Conservation (phyloP, 345 rosid genomes). For the Garcia nutans region DNA sequence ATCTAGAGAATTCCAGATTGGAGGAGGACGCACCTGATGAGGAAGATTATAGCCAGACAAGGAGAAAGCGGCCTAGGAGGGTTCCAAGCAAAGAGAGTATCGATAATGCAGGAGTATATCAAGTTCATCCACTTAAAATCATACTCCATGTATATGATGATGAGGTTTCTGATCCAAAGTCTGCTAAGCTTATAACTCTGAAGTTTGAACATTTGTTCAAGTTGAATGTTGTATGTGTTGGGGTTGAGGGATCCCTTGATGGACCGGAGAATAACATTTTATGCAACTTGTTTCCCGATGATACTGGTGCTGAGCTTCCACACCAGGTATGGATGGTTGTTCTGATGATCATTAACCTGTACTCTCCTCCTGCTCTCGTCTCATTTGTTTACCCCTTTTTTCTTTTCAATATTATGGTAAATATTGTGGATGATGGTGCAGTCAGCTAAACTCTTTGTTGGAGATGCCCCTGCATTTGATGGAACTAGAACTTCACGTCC, state of each 20-base stretch:
- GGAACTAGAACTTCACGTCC: slow-evolving; percentile 68
- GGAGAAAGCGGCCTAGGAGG: slow-evolving; percentile 72
- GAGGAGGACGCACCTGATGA: slow-evolving; percentile 78
- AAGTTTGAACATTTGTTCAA: slow-evolving; percentile 76
- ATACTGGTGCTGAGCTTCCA: slow-evolving; percentile 84
- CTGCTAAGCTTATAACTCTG: slow-evolving; percentile 50
- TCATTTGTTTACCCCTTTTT: slow-evolving; percentile 4
- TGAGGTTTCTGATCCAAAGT: slow-evolving; percentile 57
- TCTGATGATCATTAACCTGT: background rate
- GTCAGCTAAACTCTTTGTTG: slow-evolving; percentile 79
- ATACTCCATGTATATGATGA: slow-evolving; percentile 62
- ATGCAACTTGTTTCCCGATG: slow-evolving; percentile 78
- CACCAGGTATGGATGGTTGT: slow-evolving; percentile 55
- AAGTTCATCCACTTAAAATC: slow-evolving; percentile 71
- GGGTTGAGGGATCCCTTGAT: slow-evolving; percentile 56
- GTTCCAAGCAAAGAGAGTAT: slow-evolving; percentile 51
- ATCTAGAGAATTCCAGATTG: slow-evolving; percentile 52
- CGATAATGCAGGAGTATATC: slow-evolving; percentile 60
- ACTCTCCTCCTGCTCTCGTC: background rate
- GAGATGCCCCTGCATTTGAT: slow-evolving; percentile 52
- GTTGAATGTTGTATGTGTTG: slow-evolving; percentile 80
- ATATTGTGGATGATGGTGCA: slow-evolving; percentile 37
- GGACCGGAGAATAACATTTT: slow-evolving; percentile 53
- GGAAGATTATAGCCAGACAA: slow-evolving; percentile 78
- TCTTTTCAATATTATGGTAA: slow-evolving; percentile 17